Evolutionary conservation across 1,139 yeast species (phyloP).

Genomic region (Diutina ranongensis): DNA sequence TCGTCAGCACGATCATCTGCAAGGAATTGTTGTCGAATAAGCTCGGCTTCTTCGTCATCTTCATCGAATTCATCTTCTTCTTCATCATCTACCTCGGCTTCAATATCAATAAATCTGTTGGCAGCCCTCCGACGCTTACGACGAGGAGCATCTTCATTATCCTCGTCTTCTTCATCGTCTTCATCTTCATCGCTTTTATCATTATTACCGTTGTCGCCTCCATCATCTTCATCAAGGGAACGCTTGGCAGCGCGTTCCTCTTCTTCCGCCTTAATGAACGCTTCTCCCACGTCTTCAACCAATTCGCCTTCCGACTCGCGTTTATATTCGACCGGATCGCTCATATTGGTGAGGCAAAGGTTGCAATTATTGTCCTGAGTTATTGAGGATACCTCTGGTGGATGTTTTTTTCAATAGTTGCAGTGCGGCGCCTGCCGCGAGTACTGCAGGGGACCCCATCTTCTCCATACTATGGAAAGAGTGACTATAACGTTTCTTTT

Average conservation of each 20-base stretch:
- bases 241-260: conserved; percentile 10
- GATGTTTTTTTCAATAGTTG: background rate
- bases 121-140: conserved; percentile 53
- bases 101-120: conserved; percentile 93
- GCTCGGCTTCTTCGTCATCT: conserved; percentile 82
- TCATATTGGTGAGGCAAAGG: background rate
- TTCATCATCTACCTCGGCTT: conserved; percentile 98
- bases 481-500: background rate
- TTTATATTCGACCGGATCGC: background rate
- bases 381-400: too few relatives aligned
- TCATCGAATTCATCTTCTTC: conserved; percentile 85
- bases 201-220: conserved; percentile 8
- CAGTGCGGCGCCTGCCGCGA: background rate
- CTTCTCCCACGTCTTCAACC: conserved; percentile 5
- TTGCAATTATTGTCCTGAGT: too few relatives aligned
- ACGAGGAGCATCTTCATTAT: conserved; percentile 38
- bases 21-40: conserved; percentile 73
- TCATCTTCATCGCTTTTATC: conserved; percentile 32
- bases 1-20: conserved; percentile 58
- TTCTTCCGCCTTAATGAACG: conserved; percentile 7
- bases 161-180: conserved; percentile 54
- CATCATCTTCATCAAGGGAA: conserved; percentile 8
- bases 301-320: conserved; percentile 5
- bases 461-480: background rate
- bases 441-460: background rate